phyloP scores from a whole-genome alignment of 2,329 filamentous ascomycete genomes.

The Xylaria sp. region DNA sequence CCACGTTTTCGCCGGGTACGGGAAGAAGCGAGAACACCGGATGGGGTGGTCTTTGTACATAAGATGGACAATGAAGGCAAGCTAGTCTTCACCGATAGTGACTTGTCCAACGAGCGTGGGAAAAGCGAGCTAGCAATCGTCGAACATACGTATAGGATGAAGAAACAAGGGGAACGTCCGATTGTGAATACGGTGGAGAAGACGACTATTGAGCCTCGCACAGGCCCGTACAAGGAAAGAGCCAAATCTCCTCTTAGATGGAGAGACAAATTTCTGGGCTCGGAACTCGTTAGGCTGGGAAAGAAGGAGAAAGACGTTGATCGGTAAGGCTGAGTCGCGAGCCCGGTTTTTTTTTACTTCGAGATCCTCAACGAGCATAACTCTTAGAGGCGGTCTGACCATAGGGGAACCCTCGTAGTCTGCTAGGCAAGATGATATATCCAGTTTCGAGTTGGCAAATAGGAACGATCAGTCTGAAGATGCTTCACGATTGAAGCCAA shows the following conservation, averaged over 20 bases:
- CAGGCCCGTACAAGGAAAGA: constrained; percentile 3
- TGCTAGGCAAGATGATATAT: not conserved
- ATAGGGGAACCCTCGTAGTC: not conserved
- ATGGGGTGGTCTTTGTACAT: constrained; percentile 34
- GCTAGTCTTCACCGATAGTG: constrained; percentile 24
- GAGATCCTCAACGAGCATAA: no score
- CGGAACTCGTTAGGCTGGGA: not conserved
- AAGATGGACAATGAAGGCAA: constrained; percentile 4
- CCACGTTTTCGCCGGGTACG: constrained; percentile 23
- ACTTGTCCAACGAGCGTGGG: constrained; percentile 21
- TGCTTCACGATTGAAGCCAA: not conserved
- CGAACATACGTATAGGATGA: not conserved
- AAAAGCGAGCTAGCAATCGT: constrained; percentile 29
- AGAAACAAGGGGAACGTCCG: not conserved
- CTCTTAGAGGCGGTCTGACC: not conserved
- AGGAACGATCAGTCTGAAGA: not conserved
- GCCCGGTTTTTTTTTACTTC: no score
- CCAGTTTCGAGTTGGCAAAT: not conserved
- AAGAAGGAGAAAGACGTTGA: not conserved
- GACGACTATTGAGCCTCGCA: constrained; percentile 28
- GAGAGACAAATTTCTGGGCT: constrained; percentile 2
- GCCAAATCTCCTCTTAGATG: not conserved
- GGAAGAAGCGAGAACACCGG: constrained; percentile 28
- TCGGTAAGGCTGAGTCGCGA: not conserved
- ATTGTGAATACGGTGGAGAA: not conserved